Percentiles rank a stretch among this genome's conserved stretches.
Conservation (phyloP, 768 basidiomycete species). For the Termitomyces sp. region DNA sequence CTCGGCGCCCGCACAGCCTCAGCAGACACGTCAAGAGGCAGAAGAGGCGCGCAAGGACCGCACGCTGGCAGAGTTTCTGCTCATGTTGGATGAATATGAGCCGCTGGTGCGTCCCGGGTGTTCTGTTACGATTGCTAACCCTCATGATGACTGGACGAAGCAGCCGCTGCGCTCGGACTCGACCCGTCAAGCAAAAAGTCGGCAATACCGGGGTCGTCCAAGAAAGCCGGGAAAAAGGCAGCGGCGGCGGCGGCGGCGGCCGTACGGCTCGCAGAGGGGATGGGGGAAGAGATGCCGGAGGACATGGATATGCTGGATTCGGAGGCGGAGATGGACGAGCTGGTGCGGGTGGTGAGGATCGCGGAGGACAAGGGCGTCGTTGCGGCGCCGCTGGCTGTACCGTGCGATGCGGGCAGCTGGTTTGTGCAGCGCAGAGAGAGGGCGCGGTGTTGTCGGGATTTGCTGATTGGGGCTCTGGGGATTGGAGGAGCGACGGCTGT, state of each 20-base stretch:
- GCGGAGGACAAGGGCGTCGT: slow-evolving; percentile 57
- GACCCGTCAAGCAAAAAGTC: slow-evolving; percentile 48
- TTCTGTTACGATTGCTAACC: slow-evolving; percentile 26
- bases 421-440: slow-evolving; percentile 76
- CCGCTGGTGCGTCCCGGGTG: slow-evolving; percentile 62
- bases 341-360: slow-evolving; percentile 57
- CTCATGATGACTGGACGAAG: too few relatives aligned
- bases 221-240: slow-evolving; percentile 59
- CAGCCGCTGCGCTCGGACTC: slow-evolving; percentile 54
- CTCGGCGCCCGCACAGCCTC: slow-evolving; percentile 25
- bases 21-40: slow-evolving; percentile 62
- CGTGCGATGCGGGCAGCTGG: slow-evolving; percentile 75
- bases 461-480: slow-evolving; percentile 51
- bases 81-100: slow-evolving; percentile 96
- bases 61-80: slow-evolving; percentile 88
- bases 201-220: slow-evolving; percentile 34
- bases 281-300: slow-evolving; percentile 60
- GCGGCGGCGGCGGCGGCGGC: slow-evolving; percentile 47
- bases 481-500: slow-evolving; percentile 32
- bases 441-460: slow-evolving; percentile 53
- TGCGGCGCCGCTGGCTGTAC: slow-evolving; percentile 65
- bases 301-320: slow-evolving; percentile 81
- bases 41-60: slow-evolving; percentile 87
- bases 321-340: slow-evolving; percentile 77
- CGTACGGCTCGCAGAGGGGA: slow-evolving; percentile 42